Base-by-base conservation (phyloP, 2,329 filamentous ascomycete species). In the Nigrospora osmanthi region DNA sequence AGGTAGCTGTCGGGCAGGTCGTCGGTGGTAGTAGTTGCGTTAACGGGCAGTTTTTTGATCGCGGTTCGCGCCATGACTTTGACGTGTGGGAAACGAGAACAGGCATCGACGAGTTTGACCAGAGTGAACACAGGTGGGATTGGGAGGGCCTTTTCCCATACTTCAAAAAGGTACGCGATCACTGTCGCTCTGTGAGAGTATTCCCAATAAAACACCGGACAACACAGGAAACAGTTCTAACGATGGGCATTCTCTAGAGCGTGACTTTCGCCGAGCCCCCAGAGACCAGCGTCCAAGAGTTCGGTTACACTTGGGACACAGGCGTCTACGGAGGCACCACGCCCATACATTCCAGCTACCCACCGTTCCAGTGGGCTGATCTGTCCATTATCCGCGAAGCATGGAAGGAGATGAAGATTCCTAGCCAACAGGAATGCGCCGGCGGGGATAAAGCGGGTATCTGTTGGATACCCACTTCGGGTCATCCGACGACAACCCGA, bases 1-100 rank as follows among this genome's bases (percentile, higher is more conserved):
- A 44, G 4, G 52, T 66, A 12, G 50, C 57, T 13, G 59, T 59
- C 19, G 65, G 64, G 10, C 58, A 60, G 49, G 58, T 57, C 9
- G 55, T 68, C 5, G 65, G 65, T 2, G 65, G 65, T 28, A 59
- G 60, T 40, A 65, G 62, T 6, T 56, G 63, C 35, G 50, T 64
- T 35, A 68, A 68, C 42, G 65, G 64, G 11, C 60, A 63, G 57
- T 62, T 66, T 52, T 62, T 67, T 43, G 64, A 67, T 46, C 58
- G 65, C n/a, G 58, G 58, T 3, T 59, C 61, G 7, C 58, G 57
- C n/a, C 53, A 53, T 45, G 65, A 67, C 51, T 63, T 63, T 44
- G 57, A 68, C 44, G 58, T 60, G 14, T 68, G 64, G 65, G 55
- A 55, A 32, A 50, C 50, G 2, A 50, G 62, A 17, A 60, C 59